phyloP scores from a whole-genome alignment of 176 grass and related monocot genomes.

The Melocanna baccifera region DNA sequence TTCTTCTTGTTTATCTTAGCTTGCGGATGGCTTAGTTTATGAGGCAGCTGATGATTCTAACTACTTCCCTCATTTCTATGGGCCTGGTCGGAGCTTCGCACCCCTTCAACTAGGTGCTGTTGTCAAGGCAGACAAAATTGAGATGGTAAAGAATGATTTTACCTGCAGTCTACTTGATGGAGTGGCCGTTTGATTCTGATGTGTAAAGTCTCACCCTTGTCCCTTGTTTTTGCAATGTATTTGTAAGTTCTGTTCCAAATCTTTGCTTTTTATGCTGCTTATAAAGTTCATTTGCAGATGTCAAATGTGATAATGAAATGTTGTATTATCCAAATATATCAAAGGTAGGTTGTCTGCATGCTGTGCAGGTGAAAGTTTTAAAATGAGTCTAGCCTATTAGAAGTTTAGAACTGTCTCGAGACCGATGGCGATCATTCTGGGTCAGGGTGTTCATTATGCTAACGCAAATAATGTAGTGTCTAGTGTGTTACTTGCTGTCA shows the following conservation, averaged over 20 bases:
- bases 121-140: slow-evolving; percentile 56
- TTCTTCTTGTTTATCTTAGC: slow-evolving; percentile 32
- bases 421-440: not conserved
- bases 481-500: not conserved
- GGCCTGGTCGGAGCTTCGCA: slow-evolving; percentile 53
- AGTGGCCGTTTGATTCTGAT: not conserved
- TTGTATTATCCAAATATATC: not conserved
- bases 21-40: slow-evolving; percentile 67
- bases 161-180: slow-evolving; percentile 51
- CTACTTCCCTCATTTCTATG: slow-evolving; percentile 88
- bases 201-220: not conserved
- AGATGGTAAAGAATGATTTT: slow-evolving; percentile 38
- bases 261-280: not conserved
- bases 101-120: slow-evolving; percentile 49
- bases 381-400: not conserved
- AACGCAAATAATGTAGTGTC: not conserved
- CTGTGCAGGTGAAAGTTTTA: not conserved
- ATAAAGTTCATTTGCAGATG: not conserved
- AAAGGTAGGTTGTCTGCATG: not conserved
- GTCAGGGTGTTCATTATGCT: not conserved
- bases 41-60: slow-evolving; percentile 58
- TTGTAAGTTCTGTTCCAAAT: not conserved
- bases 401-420: not conserved
- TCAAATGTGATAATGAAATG: not conserved
- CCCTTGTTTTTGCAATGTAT: not conserved